Conservation (phyloP, 208 protist genomes). For the Acanthamoeba rhysodes region DNA sequence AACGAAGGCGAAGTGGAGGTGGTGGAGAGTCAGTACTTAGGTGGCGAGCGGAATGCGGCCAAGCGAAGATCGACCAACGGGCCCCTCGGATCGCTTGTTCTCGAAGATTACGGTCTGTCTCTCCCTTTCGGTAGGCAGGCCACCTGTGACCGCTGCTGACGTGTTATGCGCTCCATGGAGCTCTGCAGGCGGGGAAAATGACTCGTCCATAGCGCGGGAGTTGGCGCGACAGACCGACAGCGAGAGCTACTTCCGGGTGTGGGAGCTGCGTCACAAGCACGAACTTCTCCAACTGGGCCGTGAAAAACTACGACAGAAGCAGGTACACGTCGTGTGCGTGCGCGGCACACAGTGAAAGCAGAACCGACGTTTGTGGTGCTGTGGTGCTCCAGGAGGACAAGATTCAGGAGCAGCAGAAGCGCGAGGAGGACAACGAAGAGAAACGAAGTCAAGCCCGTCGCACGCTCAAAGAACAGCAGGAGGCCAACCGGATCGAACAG, state of each 20-base stretch:
- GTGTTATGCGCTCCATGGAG: neutral
- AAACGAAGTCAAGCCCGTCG: neutral
- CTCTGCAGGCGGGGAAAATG: neutral
- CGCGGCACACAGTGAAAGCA: neutral
- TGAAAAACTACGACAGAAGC: neutral
- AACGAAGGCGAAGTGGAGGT: neutral
- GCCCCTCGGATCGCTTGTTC: neutral
- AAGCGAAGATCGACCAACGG: neutral
- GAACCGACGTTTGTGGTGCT: neutral
- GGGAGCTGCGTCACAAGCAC: neutral
- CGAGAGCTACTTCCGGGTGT: neutral
- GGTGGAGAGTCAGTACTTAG: neutral
- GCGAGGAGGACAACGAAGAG: neutral
- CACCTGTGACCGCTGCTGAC: too few species aligned
- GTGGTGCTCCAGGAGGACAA: neutral
- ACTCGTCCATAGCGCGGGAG: neutral
- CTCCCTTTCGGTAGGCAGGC: neutral
- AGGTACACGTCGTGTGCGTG: neutral
- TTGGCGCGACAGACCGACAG: neutral
- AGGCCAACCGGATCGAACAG: neutral
- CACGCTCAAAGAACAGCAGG: neutral
- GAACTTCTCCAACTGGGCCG: neutral
- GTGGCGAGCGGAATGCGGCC: neutral
- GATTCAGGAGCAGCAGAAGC: neutral
- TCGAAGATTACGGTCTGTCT: neutral